Percentiles rank a stretch among this genome's conserved stretches.
Evolutionary conservation across 345 rosid genomes (phyloP).

Genomic region (Populus pruinosa): DNA sequence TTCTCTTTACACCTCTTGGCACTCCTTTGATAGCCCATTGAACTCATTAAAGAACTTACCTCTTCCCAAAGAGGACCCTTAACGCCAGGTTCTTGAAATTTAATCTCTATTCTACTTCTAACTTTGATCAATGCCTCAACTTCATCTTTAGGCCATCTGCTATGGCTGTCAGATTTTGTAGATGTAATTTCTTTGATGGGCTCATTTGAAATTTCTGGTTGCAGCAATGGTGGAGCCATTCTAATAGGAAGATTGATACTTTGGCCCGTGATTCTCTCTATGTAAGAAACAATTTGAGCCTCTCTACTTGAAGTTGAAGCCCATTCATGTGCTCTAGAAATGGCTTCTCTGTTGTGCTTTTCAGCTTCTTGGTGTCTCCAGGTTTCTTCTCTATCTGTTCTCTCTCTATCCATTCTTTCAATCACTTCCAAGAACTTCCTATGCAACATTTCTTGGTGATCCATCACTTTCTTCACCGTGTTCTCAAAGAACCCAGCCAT

Average conservation of each 20-base stretch:
- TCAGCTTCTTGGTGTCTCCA: constrained; percentile 38
- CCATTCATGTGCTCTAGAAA: constrained; percentile 38
- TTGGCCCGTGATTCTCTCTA: constrained; percentile 47
- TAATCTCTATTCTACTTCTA: constrained; percentile 31
- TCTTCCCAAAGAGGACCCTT: constrained; percentile 51
- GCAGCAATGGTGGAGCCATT: constrained; percentile 10
- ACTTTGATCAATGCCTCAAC: constrained; percentile 40
- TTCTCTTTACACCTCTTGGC: constrained; percentile 50
- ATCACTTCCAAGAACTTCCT: constrained; percentile 38
- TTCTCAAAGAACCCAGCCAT: constrained; percentile 33
- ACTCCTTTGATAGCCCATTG: constrained; percentile 42
- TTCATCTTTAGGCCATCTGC: constrained; percentile 43
- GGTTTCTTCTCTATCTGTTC: constrained; percentile 36
- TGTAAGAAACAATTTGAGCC: constrained; percentile 28
- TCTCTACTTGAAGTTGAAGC: constrained; percentile 42
- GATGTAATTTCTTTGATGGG: constrained; percentile 14
- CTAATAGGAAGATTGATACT: constrained; percentile 34
- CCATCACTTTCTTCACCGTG: constrained; percentile 40
- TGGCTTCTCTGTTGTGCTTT: constrained; percentile 37
- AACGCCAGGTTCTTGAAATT: constrained; percentile 35
- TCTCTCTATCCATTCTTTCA: constrained; percentile 41
- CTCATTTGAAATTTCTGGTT: constrained; percentile 16
- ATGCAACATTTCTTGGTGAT: constrained; percentile 47
- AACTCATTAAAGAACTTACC: constrained; percentile 34
- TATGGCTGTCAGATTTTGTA: constrained; percentile 10